These are phyloP conservation scores for Daldinia childiae DNA, from an alignment of 495 filamentous ascomycete species.

Conservation along the genomic window DNA sequence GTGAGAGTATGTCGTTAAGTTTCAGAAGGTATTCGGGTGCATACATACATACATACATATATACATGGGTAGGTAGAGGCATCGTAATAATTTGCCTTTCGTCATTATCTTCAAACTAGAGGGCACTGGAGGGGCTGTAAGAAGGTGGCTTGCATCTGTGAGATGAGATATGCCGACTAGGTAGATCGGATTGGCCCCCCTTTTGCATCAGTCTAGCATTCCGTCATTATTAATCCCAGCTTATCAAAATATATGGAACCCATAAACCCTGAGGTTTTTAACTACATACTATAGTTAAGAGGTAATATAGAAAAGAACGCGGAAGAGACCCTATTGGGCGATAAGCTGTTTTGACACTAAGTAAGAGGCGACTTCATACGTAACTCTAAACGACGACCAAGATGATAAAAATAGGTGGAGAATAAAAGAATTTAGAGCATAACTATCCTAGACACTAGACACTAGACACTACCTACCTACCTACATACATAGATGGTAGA, in stretches of 20 bases:
- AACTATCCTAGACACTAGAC: too few species aligned
- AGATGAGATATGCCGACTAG: slow-evolving; percentile 30
- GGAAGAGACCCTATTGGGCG: slow-evolving; percentile 5
- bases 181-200: slow-evolving; percentile 8
- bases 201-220: not conserved
- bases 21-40: slow-evolving; percentile 15
- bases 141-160: slow-evolving; percentile 37
- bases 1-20: slow-evolving; percentile 9
- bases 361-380: slow-evolving; percentile 19
- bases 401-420: slow-evolving; percentile 9
- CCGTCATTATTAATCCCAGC: not conserved
- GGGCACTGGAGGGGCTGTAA: slow-evolving; percentile 15
- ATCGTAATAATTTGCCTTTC: not conserved
- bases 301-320: not conserved
- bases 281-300: not conserved
- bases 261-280: not conserved
- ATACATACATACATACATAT: too few species aligned
- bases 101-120: not conserved
- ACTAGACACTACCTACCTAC: too few species aligned
- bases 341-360: slow-evolving; percentile 2
- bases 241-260: slow-evolving; percentile 9
- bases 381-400: slow-evolving; percentile 3
- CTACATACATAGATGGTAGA: not conserved
- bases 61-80: not conserved
- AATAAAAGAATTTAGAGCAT: not conserved